Percentiles rank a stretch among this genome's conserved stretches.
These are phyloP conservation scores for Coemansia sp. DNA, from an alignment of 192 early-diverging fungal genomes.

Conservation along the genomic window DNA sequence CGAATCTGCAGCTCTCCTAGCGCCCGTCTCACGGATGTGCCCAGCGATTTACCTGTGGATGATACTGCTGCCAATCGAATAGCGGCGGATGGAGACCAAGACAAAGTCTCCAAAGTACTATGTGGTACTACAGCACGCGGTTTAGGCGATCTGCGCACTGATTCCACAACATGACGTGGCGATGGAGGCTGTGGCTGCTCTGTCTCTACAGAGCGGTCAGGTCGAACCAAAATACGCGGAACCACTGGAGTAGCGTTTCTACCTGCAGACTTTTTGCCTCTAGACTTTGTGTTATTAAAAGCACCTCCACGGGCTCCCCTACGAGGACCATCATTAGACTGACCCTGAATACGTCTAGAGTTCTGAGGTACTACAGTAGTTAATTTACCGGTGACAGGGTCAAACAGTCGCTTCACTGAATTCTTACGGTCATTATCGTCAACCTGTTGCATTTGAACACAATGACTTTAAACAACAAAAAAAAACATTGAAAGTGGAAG, in stretches of 20 bases:
- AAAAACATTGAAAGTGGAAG: background rate
- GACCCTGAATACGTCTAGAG: slow-evolving; percentile 1
- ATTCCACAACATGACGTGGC: background rate
- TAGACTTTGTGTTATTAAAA: background rate
- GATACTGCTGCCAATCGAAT: slow-evolving; percentile 13
- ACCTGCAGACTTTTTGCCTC: background rate
- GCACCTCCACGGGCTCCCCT: background rate
- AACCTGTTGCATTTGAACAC: slow-evolving; percentile 10
- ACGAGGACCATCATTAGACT: background rate
- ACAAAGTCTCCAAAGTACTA: background rate
- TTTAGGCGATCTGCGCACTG: background rate
- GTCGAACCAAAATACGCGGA: slow-evolving; percentile 32
- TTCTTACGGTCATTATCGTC: background rate
- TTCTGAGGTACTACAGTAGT: background rate
- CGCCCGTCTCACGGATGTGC: slow-evolving; percentile 10
- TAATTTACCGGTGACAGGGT: slow-evolving; percentile 4
- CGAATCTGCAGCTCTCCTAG: slow-evolving; percentile 14
- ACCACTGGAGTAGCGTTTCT: slow-evolving; percentile 4
- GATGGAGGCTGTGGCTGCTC: background rate
- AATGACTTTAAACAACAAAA: background rate
- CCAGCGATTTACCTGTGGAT: slow-evolving; percentile 15
- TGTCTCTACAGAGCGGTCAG: slow-evolving; percentile 5
- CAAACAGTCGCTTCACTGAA: slow-evolving; percentile 8
- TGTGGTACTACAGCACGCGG: background rate
- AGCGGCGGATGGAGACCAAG: background rate